These are phyloP conservation scores for Cyanidiococcus yangmingshanensis DNA, from an alignment of 23 red algal species.

Conservation along the genomic window DNA sequence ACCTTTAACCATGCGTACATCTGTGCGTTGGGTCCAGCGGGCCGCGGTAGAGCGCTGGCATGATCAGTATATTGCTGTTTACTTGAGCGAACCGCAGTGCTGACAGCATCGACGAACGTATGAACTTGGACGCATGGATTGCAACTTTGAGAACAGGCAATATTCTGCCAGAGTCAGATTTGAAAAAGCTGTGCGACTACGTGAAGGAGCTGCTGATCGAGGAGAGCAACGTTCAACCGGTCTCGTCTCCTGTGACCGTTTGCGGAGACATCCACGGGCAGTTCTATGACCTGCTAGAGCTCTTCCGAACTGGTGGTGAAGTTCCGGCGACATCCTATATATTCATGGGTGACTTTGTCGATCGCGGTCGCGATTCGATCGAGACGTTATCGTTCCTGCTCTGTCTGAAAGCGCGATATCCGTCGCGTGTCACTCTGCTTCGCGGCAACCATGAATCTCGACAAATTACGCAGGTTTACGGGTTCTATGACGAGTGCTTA, in stretches of 20 bases:
- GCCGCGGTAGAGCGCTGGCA: too few relatives aligned
- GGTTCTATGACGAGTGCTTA: conserved; percentile 99
- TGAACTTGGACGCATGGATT: conserved; percentile 13
- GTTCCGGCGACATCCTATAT: conserved; percentile 77
- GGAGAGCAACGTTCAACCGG: conserved; percentile 95
- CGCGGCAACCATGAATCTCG: conserved; percentile 94
- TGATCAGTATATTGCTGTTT: too few relatives aligned
- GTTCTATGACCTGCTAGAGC: conserved; percentile 93
- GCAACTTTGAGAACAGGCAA: not conserved
- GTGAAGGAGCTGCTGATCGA: conserved; percentile 99
- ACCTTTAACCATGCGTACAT: too few relatives aligned
- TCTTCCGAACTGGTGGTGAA: conserved; percentile 70
- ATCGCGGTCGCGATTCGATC: conserved; percentile 91
- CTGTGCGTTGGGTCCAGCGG: too few relatives aligned
- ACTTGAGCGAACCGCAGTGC: too few relatives aligned
- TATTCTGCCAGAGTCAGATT: conserved; percentile 76
- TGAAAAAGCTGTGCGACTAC: conserved; percentile 96
- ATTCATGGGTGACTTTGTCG: conserved; percentile 99
- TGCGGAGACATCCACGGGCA: conserved; percentile 97
- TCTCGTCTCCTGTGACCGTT: conserved; percentile 74
- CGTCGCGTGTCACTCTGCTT: conserved; percentile 80
- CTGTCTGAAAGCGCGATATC: conserved; percentile 95
- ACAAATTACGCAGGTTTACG: conserved; percentile 99
- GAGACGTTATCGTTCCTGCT: conserved; percentile 95
- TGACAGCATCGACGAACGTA: too few relatives aligned